phyloP scores from a whole-genome alignment of 2,329 filamentous ascomycete genomes.

The Colletotrichum incanum region DNA sequence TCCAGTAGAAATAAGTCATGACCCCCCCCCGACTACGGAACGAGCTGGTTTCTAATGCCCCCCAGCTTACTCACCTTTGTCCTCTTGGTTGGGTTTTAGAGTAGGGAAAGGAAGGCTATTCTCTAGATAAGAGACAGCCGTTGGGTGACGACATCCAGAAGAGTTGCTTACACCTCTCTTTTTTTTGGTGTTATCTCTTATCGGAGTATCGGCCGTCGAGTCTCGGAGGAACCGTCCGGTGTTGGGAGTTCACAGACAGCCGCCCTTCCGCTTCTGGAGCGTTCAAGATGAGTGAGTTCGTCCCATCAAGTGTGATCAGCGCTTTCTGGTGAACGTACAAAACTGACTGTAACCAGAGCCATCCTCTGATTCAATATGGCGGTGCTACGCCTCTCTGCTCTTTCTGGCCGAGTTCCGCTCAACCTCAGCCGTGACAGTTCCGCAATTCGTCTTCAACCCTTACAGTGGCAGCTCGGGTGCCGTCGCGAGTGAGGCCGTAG shows the following conservation, averaged over 20 bases:
- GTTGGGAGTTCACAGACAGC: conserved; percentile 19
- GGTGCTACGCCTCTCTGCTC: conserved; percentile 23
- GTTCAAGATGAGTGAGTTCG: conserved; percentile 40
- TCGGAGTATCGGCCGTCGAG: conserved; percentile 29
- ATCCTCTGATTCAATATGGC: conserved; percentile 13
- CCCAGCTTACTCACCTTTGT: conserved; percentile 10
- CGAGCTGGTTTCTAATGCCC: conserved; percentile 15
- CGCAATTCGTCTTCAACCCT: conserved; percentile 45
- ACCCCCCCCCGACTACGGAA: conserved; percentile 39
- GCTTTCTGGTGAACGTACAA: background rate
- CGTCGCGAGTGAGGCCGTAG: conserved; percentile 78
- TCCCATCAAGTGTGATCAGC: conserved; percentile 22
- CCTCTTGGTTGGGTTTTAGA: background rate
- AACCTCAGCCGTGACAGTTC: conserved; percentile 28
- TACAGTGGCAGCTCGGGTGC: conserved; percentile 65
- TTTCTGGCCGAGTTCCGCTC: conserved; percentile 13
- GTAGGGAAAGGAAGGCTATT: background rate
- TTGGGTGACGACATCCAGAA: conserved; percentile 1
- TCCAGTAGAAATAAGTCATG: conserved; percentile 42
- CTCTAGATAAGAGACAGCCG: conserved; percentile 5
- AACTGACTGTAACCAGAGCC: conserved; percentile 13
- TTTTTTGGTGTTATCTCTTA: conserved; percentile 20
- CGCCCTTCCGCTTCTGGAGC: conserved; percentile 9
- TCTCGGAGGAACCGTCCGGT: conserved; percentile 36
- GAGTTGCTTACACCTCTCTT: background rate